A percentile compares a stretch with the other conserved stretches of the same genome.
phyloP scores from a whole-genome alignment of 371 early-diverging fungal species.

The Umbelopsis sp. region DNA sequence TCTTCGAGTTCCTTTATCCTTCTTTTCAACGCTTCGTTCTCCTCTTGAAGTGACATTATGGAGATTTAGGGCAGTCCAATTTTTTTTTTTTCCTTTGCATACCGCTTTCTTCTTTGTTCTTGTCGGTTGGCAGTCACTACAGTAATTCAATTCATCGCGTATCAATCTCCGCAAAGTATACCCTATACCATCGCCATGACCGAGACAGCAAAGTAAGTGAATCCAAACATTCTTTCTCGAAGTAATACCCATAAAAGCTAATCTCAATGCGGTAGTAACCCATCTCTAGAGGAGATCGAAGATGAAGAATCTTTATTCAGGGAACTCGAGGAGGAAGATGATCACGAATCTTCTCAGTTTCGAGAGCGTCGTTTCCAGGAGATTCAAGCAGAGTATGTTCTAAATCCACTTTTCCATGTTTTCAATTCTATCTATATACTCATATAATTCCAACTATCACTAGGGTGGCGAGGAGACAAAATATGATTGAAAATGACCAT shows the following conservation, averaged over 20 bases:
- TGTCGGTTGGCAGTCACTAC: neutral
- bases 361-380: constrained; percentile 69
- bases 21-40: constrained; percentile 17
- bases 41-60: constrained; percentile 19
- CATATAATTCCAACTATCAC: neutral
- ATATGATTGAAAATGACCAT: constrained; percentile 69
- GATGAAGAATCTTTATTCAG: constrained; percentile 60
- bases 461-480: constrained; percentile 63
- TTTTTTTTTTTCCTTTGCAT: neutral
- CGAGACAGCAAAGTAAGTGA: constrained; percentile 4
- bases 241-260: neutral
- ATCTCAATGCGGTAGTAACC: neutral
- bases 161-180: neutral
- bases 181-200: neutral
- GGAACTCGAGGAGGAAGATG: constrained; percentile 25
- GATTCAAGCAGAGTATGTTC: constrained; percentile 61
- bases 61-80: neutral
- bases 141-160: neutral
- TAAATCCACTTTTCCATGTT: no score
- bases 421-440: neutral
- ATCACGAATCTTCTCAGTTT: constrained; percentile 24
- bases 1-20: constrained; percentile 19
- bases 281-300: constrained; percentile 63
- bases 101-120: neutral
- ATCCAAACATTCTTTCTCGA: neutral